These are phyloP conservation scores for Colletotrichum filicis DNA, from an alignment of 2,329 filamentous ascomycete species.

Conservation along the genomic window DNA sequence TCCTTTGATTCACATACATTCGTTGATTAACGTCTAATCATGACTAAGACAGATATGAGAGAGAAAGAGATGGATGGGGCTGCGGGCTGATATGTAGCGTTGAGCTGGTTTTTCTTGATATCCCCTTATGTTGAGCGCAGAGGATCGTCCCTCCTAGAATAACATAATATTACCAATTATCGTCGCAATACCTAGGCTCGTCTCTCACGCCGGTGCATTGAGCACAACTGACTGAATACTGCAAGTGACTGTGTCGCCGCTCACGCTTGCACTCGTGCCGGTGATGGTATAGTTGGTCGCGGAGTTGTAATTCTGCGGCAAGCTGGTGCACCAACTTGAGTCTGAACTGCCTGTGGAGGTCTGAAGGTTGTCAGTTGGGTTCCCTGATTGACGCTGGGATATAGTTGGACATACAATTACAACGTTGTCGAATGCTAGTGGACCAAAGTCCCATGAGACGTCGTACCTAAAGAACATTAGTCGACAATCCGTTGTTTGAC, in stretches of 20 bases:
- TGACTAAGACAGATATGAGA: neutral
- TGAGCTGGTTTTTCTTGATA: conserved; percentile 15
- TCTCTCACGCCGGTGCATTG: neutral
- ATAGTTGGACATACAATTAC: neutral
- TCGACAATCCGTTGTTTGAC: neutral
- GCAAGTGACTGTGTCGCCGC: neutral
- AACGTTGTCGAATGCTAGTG: neutral
- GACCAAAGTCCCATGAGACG: neutral
- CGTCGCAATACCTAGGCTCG: neutral
- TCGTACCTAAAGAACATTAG: neutral
- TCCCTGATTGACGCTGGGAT: neutral
- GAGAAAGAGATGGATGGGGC: neutral
- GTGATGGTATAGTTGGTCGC: neutral
- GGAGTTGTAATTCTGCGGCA: neutral
- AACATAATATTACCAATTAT: conserved; percentile 6
- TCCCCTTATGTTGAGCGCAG: conserved; percentile 2
- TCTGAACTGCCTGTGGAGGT: neutral
- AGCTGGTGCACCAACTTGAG: neutral
- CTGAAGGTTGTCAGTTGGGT: neutral
- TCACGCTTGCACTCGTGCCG: neutral
- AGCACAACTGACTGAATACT: neutral
- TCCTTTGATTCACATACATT: neutral
- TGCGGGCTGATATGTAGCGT: neutral
- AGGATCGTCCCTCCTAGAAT: neutral
- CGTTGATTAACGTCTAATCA: neutral